Base-by-base conservation (phyloP, 2,329 filamentous ascomycete species). In the Hypoxylon sp. region DNA sequence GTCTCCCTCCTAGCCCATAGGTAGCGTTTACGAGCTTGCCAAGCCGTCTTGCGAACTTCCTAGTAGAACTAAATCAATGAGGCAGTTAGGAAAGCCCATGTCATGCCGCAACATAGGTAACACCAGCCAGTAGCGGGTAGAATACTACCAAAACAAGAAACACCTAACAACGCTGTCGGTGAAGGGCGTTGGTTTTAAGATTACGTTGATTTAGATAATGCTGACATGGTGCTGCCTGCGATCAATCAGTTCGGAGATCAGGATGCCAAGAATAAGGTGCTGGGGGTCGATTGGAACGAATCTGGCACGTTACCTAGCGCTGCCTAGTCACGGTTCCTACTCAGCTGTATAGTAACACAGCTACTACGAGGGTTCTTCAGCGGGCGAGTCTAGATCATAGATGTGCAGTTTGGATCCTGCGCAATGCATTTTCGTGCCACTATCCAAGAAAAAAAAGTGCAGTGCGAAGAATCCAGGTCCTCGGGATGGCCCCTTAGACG, bases 251-350 rank as follows among this genome's bases (percentile, higher is more conserved):
- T 53, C 44, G 18, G 26, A 32, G 20, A 32, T 48, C 16, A 52
- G 36, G 26, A 52, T 26, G 60, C 60, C 64, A 64, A 67, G 59
- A 24, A 36, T 18, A 18, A 46, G 48, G 22, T 36, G 32, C 49
- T 24, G 32, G 24, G 49, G 38, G 16, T 53, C 54, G 18, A 57
- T 32, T 48, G 38, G 49, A 30, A 58, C 33, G 30, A 38, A 40
- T 40, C 42, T 53, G 52, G 33, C 49, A 67, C 61, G 61, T 61
- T 67, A 61, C 62, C 56, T 48, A 20, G 28, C 61, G 61, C 58
- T 67, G 58, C 62, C 56, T 48, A 20, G 28, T 55, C 46, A 40
- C 48, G 48, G 30, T 30, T 33, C 32, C 36, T 18, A 38, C 24
- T 42, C 16, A 22, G 9, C 20, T 16, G 16, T 26, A 26, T 16